Conservation (phyloP, 176 grass and related monocot species). For the Oryza coarctata region DNA sequence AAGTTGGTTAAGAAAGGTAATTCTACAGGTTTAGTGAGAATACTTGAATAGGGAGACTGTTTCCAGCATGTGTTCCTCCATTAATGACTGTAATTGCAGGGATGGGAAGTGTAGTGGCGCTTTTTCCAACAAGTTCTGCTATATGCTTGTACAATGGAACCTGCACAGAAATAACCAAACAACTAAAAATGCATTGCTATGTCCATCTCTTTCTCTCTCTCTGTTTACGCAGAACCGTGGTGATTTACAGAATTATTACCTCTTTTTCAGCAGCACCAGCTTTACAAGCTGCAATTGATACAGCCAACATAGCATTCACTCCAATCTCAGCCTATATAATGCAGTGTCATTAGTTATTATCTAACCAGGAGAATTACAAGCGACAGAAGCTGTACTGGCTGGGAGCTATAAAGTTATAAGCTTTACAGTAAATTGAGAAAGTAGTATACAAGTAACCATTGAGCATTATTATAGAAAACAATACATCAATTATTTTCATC, state of each 20-base stretch:
- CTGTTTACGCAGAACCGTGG: not conserved
- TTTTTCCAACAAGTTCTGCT: constrained; percentile 92
- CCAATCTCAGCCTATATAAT: constrained; percentile 67
- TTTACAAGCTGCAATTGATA: constrained; percentile 98
- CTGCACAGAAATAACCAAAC: constrained; percentile 44
- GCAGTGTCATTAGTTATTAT: constrained; percentile 12
- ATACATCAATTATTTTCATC: not conserved
- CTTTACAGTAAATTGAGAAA: not conserved
- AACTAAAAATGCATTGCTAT: not conserved
- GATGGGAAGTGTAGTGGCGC: constrained; percentile 62
- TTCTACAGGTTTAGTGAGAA: constrained; percentile 21
- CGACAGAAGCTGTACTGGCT: not conserved
- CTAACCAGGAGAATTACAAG: not conserved
- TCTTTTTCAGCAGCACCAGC: constrained; percentile 98
- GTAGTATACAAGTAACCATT: not conserved
- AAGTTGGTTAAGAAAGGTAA: constrained; percentile 20
- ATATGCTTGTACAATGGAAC: constrained; percentile 96
- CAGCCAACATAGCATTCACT: constrained; percentile 89
- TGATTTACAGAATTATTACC: constrained; percentile 33
- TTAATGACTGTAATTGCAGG: constrained; percentile 87
- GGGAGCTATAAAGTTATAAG: not conserved
- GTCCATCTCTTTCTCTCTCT: not conserved
- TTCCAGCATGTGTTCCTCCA: constrained; percentile 90
- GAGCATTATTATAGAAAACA: not conserved
- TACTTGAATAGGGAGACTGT: constrained; percentile 79